Base-by-base conservation (phyloP, 2,329 filamentous ascomycete genomes). In the Chalaropsis ovoidea region DNA sequence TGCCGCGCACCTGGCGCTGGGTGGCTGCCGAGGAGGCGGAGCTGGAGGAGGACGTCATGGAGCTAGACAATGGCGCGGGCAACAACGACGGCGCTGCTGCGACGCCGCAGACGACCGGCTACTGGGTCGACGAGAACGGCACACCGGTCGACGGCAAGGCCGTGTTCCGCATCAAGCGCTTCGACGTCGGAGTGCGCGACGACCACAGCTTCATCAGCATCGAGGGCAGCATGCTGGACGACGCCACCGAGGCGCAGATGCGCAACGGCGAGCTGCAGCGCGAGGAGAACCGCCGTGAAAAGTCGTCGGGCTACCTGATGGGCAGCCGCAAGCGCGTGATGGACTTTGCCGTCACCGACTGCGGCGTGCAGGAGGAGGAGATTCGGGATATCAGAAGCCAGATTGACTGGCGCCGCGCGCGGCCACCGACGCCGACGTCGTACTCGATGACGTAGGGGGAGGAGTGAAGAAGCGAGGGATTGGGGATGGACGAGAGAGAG, bases 1-100 rank as follows among this genome's bases (percentile, higher is more conserved):
- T 99, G 17, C 94, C 94, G 0, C 75, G 77, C 15, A 81, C 82
- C 27, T 99, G 93, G 94, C 84, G 79, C 68, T 97, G 90, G 87
- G 80, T 90, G 17, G 83, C 85, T 11, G 80, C 84, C 42, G 78
- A 76, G 65, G 72, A 75, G 6, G 70, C 72, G 65, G 79, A 81
- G 61, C 74, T 77, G 66, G 65, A 73, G 76, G 54, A 77, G 75
- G 1, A 74, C 74, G 1, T 76, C 77, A 67, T 75, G 84, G 52
- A 80, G 82, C 47, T 81, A 83, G 56, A 81, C 83, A 27, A 76
- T 78, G 65, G 80, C 76, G 74, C 54, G 82, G 81, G 24, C 24
- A 58, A 31, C 17, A 49, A n/a, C 39, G 17, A 31, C 17, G 61
- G 19, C 39, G 17, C 65, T 65, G 45, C 45, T 47, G 45, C 24